phyloP scores from a whole-genome alignment of 192 early-diverging fungal species.

The Entophlyctis luteolus region DNA sequence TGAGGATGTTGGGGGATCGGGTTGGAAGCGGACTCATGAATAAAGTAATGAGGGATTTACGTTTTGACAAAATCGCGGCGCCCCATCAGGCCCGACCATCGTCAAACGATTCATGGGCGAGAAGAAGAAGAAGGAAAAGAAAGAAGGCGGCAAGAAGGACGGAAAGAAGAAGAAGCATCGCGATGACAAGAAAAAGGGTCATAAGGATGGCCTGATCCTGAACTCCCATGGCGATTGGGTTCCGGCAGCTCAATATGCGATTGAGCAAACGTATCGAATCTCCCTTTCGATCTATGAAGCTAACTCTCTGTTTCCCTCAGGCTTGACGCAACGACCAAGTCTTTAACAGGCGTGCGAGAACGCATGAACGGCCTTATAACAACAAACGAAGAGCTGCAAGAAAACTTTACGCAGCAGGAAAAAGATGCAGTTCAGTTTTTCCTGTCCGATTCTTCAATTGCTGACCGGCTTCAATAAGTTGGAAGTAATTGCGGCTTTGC shows the following conservation, averaged over 20 bases:
- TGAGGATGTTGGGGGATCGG: no score
- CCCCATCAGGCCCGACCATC: no score
- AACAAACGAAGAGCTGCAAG: slow-evolving; percentile 53
- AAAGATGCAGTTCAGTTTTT: slow-evolving; percentile 50
- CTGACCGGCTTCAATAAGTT: slow-evolving; percentile 31
- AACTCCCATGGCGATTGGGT: slow-evolving; percentile 52
- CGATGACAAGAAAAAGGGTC: slow-evolving; percentile 29
- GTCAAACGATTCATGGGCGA: slow-evolving; percentile 1
- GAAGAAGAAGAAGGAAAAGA: slow-evolving; percentile 28
- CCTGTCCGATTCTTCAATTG: slow-evolving; percentile 2
- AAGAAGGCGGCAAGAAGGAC: background rate
- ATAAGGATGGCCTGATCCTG: slow-evolving; percentile 41
- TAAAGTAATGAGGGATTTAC: background rate
- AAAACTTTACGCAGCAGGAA: slow-evolving; percentile 52
- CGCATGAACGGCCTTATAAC: slow-evolving; percentile 43
- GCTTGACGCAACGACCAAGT: slow-evolving; percentile 47
- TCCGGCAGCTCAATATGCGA: slow-evolving; percentile 39
- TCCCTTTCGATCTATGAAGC: slow-evolving; percentile 4
- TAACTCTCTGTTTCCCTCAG: slow-evolving; percentile 18
- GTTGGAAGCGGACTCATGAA: no score
- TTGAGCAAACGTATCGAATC: slow-evolving; percentile 46
- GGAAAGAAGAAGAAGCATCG: slow-evolving; percentile 9
- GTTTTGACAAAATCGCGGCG: no score
- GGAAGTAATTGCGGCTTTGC: slow-evolving; percentile 60
- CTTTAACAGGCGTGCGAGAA: slow-evolving; percentile 36